These are phyloP conservation scores for Ogataea thermomethanolica DNA, from an alignment of 805 yeast species.

Conservation along the genomic window DNA sequence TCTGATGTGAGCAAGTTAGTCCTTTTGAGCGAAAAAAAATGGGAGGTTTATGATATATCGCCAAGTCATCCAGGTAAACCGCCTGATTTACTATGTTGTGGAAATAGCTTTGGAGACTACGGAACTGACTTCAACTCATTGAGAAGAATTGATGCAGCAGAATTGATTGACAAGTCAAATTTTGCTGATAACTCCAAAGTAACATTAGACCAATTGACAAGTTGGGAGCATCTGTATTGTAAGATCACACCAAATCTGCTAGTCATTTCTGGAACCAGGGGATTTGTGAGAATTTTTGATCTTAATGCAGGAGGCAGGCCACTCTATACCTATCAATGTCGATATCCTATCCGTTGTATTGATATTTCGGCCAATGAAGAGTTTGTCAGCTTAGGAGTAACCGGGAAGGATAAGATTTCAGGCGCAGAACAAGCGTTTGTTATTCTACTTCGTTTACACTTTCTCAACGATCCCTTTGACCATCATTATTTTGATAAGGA, in stretches of 20 bases:
- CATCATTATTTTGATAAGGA: too few relatives aligned
- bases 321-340: constrained; percentile 63
- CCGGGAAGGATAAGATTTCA: constrained; percentile 68
- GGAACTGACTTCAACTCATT: constrained; percentile 49
- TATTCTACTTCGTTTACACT: constrained; percentile 42
- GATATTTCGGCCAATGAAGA: constrained; percentile 64
- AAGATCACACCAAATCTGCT: constrained; percentile 55
- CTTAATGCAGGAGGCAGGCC: constrained; percentile 54
- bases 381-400: constrained; percentile 74
- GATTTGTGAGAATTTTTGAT: constrained; percentile 65
- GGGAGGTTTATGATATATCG: constrained; percentile 67
- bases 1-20: constrained; percentile 64
- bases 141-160: constrained; percentile 19
- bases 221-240: constrained; percentile 62
- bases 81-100: constrained; percentile 64
- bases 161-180: constrained; percentile 29
- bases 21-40: constrained; percentile 60
- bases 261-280: constrained; percentile 70
- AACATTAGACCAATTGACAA: constrained; percentile 34
- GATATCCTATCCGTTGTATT: constrained; percentile 75
- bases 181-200: constrained; percentile 27
- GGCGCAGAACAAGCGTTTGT: constrained; percentile 76
- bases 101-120: constrained; percentile 64
- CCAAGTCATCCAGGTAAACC: constrained; percentile 38
- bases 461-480: constrained; percentile 12